Evolutionary conservation across 2,329 filamentous ascomycete species (phyloP).

Genomic region (Penicillium concentricum): DNA sequence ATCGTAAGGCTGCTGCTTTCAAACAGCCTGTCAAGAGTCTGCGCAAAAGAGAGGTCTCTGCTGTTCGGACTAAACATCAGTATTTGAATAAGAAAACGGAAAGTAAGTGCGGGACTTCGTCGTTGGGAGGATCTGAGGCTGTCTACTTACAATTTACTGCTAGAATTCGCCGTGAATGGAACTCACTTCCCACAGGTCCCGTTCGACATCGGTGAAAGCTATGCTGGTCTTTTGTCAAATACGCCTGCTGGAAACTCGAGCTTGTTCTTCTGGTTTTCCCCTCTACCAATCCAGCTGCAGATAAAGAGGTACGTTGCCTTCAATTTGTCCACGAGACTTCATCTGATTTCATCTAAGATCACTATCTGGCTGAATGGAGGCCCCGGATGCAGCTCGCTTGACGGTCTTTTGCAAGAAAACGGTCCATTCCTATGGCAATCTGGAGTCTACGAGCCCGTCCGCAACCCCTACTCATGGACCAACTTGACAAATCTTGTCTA

Average conservation of each 20-base stretch:
- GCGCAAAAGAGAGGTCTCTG: slow-evolving; percentile 3
- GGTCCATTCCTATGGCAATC: slow-evolving; percentile 70
- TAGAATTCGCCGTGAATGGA: slow-evolving; percentile 65
- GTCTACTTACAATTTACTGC: background rate
- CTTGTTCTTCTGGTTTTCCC: slow-evolving; percentile 54
- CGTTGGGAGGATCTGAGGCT: background rate
- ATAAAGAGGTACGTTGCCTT: slow-evolving; percentile 37
- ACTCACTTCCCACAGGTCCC: slow-evolving; percentile 63
- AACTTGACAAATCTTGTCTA: slow-evolving; percentile 74
- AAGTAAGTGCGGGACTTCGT: slow-evolving; percentile 4
- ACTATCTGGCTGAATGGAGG: slow-evolving; percentile 52
- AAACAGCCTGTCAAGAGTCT: background rate
- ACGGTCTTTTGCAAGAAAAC: slow-evolving; percentile 71
- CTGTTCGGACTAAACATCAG: background rate
- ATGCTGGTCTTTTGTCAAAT: slow-evolving; percentile 53
- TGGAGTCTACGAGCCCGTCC: slow-evolving; percentile 63
- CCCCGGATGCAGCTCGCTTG: slow-evolving; percentile 57
- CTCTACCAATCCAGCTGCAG: slow-evolving; percentile 41
- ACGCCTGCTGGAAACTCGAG: slow-evolving; percentile 43
- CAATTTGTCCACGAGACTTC: background rate
- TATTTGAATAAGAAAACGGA: slow-evolving; percentile 17
- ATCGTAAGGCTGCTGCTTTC: slow-evolving; percentile 13
- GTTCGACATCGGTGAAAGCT: slow-evolving; percentile 61
- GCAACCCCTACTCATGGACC: slow-evolving; percentile 70
- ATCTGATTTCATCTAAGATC: slow-evolving; percentile 20